Base-by-base conservation (phyloP, 1,284 basidiomycete species). In the Tilletia setariae region DNA sequence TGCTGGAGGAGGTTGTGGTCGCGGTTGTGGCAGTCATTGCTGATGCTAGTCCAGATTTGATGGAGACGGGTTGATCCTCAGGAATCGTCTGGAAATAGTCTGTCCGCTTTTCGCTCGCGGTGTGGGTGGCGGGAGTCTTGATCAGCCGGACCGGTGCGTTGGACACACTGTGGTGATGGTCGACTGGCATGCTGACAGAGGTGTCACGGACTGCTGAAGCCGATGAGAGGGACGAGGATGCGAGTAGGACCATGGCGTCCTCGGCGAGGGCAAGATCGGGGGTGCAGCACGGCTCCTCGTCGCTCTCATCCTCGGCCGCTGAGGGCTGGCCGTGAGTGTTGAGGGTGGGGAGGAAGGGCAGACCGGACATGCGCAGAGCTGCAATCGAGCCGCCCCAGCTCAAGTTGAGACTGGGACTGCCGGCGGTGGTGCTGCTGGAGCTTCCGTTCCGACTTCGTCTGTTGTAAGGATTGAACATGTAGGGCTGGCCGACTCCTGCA, bases 381-480 rank as follows among this genome's bases (percentile, higher is more conserved):
- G 56, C 56, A 30, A 61, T 61, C 1, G 56, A 61, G 11, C 56
- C 25, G 16, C 56, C 56, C 30, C 35, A 40, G 35, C 35, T 40
- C 35, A 61, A n/a, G 6, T 40, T 40, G 30, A 61, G 56, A 40
- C 56, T 61, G 30, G 56, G 56, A 32, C 30, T 61, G 19, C 30
- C 56, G 16, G 28, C 32, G 16, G 25, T 40, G 13, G 56, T 32
- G 16, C 28, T 30, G 15, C 30, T 30, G 19, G 30, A 25, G 56
- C 56, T 61, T 7, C 16, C 30, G 30, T 25, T 61, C 11, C 56
- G 56, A 40, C 56, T 61, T 25, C 56, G 25, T 30, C 28, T 61
- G 56, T 61, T 61, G 56, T 32, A 61, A 30, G 56, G 56, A 15
- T 32, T 61, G 56, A 61, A 30, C 56, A 61, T 61, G 16, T 61